Percentiles rank a stretch among this genome's conserved stretches.
Conservation (phyloP, 2,329 filamentous ascomycete species). For the Fusarium sp. region DNA sequence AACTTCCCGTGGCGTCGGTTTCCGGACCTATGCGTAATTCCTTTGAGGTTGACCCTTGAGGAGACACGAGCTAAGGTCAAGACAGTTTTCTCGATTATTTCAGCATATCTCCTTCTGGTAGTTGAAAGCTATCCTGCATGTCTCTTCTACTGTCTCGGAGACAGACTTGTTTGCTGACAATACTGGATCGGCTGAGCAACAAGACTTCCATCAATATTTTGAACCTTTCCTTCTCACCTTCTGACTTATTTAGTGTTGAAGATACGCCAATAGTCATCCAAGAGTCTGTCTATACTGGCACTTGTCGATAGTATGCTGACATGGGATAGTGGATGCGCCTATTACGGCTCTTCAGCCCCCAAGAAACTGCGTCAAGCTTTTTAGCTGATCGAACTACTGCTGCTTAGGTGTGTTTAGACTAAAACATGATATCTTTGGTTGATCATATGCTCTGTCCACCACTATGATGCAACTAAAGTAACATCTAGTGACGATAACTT, state of each 20-base stretch:
- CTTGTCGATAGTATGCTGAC: not conserved
- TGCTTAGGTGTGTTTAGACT: too few species aligned
- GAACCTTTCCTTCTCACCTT: too few species aligned
- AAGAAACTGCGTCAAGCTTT: not conserved
- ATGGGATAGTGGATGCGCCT: not conserved
- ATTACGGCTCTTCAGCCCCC: not conserved
- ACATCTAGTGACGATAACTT: not conserved
- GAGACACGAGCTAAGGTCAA: not conserved
- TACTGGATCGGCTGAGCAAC: not conserved
- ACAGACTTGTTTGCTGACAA: not conserved
- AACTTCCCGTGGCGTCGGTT: too few species aligned
- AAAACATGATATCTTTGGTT: too few species aligned
- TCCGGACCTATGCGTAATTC: not conserved
- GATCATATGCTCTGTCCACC: not conserved
- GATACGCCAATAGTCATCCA: not conserved
- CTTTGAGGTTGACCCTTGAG: not conserved
- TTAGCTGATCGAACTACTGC: not conserved
- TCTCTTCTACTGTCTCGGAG: too few species aligned
- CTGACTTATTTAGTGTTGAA: not conserved
- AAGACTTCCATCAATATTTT: not conserved
- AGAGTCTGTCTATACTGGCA: not conserved
- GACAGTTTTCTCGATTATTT: too few species aligned
- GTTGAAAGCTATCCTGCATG: too few species aligned
- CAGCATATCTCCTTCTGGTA: too few species aligned
- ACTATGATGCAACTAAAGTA: not conserved